Evolutionary conservation across 441 rosid species (phyloP), one percentile per base, ranked within the genome.

Genomic region (Kokia cookei): DNA sequence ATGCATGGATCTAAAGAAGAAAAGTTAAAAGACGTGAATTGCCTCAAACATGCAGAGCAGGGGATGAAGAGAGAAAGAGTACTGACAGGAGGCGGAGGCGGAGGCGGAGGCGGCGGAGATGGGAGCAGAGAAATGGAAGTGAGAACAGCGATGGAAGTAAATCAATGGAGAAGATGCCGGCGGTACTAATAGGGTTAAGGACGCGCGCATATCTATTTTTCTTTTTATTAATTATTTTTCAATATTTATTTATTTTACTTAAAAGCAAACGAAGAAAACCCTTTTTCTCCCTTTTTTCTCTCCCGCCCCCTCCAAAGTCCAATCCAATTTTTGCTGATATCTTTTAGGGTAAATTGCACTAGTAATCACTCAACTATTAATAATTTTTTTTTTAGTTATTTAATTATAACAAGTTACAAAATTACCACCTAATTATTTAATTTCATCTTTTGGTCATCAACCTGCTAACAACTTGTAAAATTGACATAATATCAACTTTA

Each of bases 141-240:
- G 82, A 67, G 78, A 84, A 51, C 75, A 79, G 43, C 80, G 83
- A 82, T 42, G 75, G 81, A 88, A 72, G 69, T 83, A 73, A 73
- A 81, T 73, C 24, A 77, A 76, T 6, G 83, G 79, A n/a, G 81
- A 40, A 66, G 87, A 77, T 43, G 80, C 83, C 85, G 92, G 85
- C 83, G 85, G 74, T 7, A 79, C 79, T 3, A 69, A 65, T 13
- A 81, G 64, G n/a, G 78, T 59, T 24, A 80, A 71, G 37, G 80
- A 76, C 2, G 79, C 77, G 58, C 78, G 60, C 88, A 83, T 86
- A 35, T 42, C 72, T 73, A 48, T 69, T 60, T 12, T 65, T 7
- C 9, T 43, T 14, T 65, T 50, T 50, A 43, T 13, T 50, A 15
- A 50, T 50, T 15, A 0, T 50, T 43, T 65, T 62, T 65, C 62